phyloP scores from a whole-genome alignment of 352 stramenopile genomes.

The Phytophthora pseudosyringae region DNA sequence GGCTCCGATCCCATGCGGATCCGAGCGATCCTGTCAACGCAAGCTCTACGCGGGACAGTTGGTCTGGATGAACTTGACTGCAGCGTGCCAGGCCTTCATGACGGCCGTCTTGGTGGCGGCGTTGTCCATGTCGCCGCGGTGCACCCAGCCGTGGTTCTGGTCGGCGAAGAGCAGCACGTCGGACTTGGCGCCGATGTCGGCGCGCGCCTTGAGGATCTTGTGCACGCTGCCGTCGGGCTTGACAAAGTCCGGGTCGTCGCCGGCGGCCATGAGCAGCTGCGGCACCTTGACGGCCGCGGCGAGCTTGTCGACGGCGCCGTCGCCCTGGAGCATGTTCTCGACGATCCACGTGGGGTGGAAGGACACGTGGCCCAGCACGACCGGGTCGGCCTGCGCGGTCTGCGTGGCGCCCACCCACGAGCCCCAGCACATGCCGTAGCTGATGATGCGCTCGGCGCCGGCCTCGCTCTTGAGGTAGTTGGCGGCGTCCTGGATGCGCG shows the following conservation, averaged over 20 bases:
- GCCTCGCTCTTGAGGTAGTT: conserved; percentile 73
- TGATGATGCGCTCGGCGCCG: conserved; percentile 62
- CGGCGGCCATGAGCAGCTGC: conserved; percentile 72
- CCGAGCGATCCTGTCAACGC: conserved; percentile 1
- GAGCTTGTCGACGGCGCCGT: conserved; percentile 72
- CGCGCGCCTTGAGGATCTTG: conserved; percentile 68
- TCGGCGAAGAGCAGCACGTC: conserved; percentile 73
- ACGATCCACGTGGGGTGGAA: conserved; percentile 84
- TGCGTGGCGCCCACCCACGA: conserved; percentile 74
- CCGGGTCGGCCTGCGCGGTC: conserved; percentile 48
- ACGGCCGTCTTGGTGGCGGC: conserved; percentile 64
- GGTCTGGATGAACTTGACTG: conserved; percentile 70
- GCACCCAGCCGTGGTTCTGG: conserved; percentile 84
- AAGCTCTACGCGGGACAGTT: conserved; percentile 47
- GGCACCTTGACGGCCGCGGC: conserved; percentile 74
- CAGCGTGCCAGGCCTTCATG: conserved; percentile 67
- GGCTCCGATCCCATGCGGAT: background rate
- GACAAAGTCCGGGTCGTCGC: conserved; percentile 74
- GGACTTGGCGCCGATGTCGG: conserved; percentile 58
- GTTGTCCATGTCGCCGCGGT: conserved; percentile 81
- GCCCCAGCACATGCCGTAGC: conserved; percentile 88
- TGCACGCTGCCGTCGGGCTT: conserved; percentile 73
- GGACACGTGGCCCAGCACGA: conserved; percentile 72
- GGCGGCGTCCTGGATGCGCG: conserved; percentile 75
- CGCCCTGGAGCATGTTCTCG: conserved; percentile 80